Evolutionary conservation across 371 early-diverging fungal species (phyloP).

Genomic region (Syncephalis fuscata): DNA sequence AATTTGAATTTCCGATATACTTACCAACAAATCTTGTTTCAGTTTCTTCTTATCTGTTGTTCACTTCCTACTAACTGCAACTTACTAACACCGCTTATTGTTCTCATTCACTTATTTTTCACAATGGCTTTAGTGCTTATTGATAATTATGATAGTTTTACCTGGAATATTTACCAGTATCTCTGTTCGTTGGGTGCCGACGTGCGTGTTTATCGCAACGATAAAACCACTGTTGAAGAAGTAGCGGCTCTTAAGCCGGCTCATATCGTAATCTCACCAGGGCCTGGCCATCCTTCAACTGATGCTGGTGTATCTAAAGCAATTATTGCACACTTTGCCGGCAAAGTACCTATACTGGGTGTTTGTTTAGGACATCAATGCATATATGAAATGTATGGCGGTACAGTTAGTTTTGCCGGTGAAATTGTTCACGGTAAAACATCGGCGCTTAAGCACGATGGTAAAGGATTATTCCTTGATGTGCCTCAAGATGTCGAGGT

Average conservation of each 20-base stretch:
- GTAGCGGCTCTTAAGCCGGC: slow-evolving; percentile 61
- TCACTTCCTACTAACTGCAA: too few species aligned
- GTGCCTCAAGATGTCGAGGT: slow-evolving; percentile 68
- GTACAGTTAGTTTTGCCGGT: slow-evolving; percentile 75
- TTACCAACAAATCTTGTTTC: too few species aligned
- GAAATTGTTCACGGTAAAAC: slow-evolving; percentile 94
- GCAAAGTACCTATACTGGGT: slow-evolving; percentile 91
- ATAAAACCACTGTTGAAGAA: slow-evolving; percentile 74
- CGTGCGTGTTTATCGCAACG: slow-evolving; percentile 84
- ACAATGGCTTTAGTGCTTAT: slow-evolving; percentile 69
- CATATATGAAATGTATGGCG: slow-evolving; percentile 90
- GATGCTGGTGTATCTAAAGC: slow-evolving; percentile 79
- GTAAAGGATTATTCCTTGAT: slow-evolving; percentile 64
- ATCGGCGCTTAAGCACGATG: slow-evolving; percentile 73
- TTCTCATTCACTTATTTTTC: too few species aligned
- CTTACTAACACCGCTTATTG: too few species aligned
- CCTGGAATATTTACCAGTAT: slow-evolving; percentile 94
- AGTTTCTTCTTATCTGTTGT: too few species aligned
- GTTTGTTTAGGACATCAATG: slow-evolving; percentile 94
- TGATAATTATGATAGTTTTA: slow-evolving; percentile 96
- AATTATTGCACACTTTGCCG: slow-evolving; percentile 69
- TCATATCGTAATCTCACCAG: slow-evolving; percentile 90
- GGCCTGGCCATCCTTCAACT: slow-evolving; percentile 87
- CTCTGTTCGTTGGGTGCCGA: slow-evolving; percentile 78
- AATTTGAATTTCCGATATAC: too few species aligned